Evolutionary conservation across 2,329 filamentous ascomycete species (phyloP).

Genomic region (Ophiosphaerella narmari): DNA sequence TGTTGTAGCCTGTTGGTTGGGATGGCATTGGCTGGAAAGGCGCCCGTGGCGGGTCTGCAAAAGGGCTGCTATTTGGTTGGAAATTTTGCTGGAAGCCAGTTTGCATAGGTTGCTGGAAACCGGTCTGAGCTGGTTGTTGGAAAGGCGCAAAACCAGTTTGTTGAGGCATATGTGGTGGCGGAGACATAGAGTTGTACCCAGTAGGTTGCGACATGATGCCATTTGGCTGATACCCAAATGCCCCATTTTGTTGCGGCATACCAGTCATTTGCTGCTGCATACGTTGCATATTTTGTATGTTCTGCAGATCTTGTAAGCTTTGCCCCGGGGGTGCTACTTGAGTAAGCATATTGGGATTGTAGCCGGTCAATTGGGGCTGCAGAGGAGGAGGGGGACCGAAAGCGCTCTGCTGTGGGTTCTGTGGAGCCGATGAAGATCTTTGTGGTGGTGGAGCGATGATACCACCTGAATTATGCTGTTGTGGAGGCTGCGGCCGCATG

Average conservation of each 20-base stretch:
- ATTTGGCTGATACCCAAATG: slow-evolving; percentile 40
- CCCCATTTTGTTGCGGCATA: slow-evolving; percentile 44
- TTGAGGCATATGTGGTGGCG: slow-evolving; percentile 45
- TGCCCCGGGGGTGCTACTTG: slow-evolving; percentile 75
- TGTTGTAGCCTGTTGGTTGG: slow-evolving; percentile 47
- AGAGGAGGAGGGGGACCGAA: slow-evolving; percentile 74
- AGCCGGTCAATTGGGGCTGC: slow-evolving; percentile 83
- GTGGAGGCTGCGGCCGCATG: slow-evolving; percentile 73
- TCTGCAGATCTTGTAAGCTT: slow-evolving; percentile 70
- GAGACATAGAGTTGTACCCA: slow-evolving; percentile 37
- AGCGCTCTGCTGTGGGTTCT: slow-evolving; percentile 68
- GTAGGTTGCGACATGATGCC: slow-evolving; percentile 47
- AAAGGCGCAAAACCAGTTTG: slow-evolving; percentile 47
- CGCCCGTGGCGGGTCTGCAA: slow-evolving; percentile 58
- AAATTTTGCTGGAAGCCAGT: slow-evolving; percentile 48
- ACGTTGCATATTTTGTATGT: slow-evolving; percentile 42
- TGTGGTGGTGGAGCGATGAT: slow-evolving; percentile 78
- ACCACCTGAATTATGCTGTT: slow-evolving; percentile 62
- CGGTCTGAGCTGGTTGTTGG: slow-evolving; percentile 53
- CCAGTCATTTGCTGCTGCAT: slow-evolving; percentile 47
- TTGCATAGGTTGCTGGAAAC: slow-evolving; percentile 56
- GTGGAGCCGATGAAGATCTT: slow-evolving; percentile 84
- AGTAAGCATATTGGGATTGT: slow-evolving; percentile 58
- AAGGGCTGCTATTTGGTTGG: slow-evolving; percentile 55
- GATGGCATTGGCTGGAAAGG: slow-evolving; percentile 47